Base-by-base conservation (phyloP, 306 rosid species). In the Pterocarpus santalinus region DNA sequence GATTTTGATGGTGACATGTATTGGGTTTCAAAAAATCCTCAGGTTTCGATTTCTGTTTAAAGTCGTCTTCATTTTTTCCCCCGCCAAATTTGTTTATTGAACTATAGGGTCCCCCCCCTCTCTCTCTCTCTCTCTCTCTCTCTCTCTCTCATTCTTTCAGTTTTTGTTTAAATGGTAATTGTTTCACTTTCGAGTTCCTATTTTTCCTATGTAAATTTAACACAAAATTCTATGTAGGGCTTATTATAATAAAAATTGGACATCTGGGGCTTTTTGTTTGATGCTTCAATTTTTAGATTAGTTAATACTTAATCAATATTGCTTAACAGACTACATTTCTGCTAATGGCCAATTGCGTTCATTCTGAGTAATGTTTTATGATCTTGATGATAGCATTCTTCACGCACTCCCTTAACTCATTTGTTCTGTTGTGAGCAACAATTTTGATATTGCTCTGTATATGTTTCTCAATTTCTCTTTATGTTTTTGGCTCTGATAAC, bases 1-100 rank as follows among this genome's bases (percentile, higher is more conserved):
- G 97, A 94, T 85, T 92, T 84, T 90, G 98, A 94, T 71, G 98
- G 98, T 67, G 98, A 94, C 82, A 73, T 81, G 82, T 94, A 87
- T 72, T 94, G 94, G 97, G 85, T 94, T 78, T 94, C 97, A 41
- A 85, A 82, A 53, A 88, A 94, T 84, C 80, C 92, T 33, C 76
- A 90, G 92, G 98, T 94, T 72, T 63, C 75, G 44, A 9, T 88
- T 66, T 72, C 81, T 41, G 5, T 73, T 75, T 6, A 8, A 71
- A 60, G 38, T 16, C 66, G 39, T 66, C 41, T 44, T 32, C 58
- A 35, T 69, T 57, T 85, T 57, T 71, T 66, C 63, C 8, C 47
- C 8, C 47, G 17, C 43, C 22, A n/a, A 30, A 44, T 63, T 7
- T 72, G 65, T 52, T 80, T 47, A 16, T 41, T 33, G 68, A 56